A percentile compares a stretch with the other conserved stretches of the same genome.
phyloP scores from a whole-genome alignment of 108 stramenopile species.

The Fragilariopsis cylindrus region DNA sequence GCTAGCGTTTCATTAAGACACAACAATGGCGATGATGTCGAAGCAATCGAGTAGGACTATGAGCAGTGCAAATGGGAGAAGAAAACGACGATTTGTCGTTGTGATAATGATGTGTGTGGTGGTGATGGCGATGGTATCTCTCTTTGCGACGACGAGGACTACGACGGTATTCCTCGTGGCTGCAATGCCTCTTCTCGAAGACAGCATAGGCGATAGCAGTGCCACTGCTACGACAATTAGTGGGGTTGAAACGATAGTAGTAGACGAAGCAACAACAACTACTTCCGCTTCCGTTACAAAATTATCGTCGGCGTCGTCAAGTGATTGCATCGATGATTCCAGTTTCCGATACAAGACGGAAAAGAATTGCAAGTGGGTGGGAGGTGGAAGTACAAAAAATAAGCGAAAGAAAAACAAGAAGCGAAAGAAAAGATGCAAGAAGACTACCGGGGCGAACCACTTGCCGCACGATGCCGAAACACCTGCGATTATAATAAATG shows the following conservation, averaged over 20 bases:
- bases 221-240: background rate
- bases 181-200: background rate
- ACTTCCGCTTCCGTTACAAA: background rate
- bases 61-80: too few species aligned
- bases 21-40: too few species aligned
- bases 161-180: background rate
- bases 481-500: constrained; percentile 11
- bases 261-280: background rate
- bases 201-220: background rate
- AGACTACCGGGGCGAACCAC: background rate
- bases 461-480: constrained; percentile 9
- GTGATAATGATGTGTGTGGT: background rate
- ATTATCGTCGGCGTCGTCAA: background rate
- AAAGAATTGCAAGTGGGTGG: constrained; percentile 4
- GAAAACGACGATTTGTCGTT: too few species aligned
- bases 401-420: background rate
- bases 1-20: too few species aligned
- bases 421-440: background rate
- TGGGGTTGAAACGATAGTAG: background rate
- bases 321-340: constrained; percentile 1
- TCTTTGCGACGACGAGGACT: background rate
- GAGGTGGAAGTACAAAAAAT: background rate
- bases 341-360: background rate
- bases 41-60: too few species aligned
- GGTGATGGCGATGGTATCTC: background rate